These are phyloP conservation scores for Colletotrichum cordylinicola DNA, from an alignment of 2,329 filamentous ascomycete genomes.

Conservation along the genomic window DNA sequence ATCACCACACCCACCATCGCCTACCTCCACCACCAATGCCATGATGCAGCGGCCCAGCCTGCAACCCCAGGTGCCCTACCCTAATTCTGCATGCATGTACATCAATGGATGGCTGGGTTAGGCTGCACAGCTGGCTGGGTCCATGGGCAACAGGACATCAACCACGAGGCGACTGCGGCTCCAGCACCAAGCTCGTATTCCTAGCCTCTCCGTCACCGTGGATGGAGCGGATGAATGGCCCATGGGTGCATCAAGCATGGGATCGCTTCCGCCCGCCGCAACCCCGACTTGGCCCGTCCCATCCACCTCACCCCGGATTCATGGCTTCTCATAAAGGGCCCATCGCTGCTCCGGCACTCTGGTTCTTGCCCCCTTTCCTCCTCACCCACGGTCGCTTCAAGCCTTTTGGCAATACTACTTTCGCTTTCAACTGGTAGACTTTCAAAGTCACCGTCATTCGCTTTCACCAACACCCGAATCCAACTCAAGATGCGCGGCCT, in stretches of 20 bases:
- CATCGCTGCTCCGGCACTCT: neutral
- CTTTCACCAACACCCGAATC: constrained; percentile 26
- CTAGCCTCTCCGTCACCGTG: neutral
- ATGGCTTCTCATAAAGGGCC: neutral
- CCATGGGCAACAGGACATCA: neutral
- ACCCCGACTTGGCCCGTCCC: neutral
- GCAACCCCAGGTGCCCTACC: neutral
- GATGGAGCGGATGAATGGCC: constrained; percentile 27
- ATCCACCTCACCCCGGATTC: neutral
- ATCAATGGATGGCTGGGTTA: neutral
- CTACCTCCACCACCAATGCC: neutral
- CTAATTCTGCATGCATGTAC: neutral
- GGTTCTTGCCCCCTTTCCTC: neutral
- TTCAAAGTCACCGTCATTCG: constrained; percentile 26
- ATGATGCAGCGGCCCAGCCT: neutral
- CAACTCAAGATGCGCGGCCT: constrained; percentile 37
- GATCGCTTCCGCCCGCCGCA: neutral
- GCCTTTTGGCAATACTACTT: neutral
- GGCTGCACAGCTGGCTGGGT: neutral
- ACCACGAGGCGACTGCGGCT: neutral
- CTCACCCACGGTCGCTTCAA: neutral
- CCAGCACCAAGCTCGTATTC: neutral
- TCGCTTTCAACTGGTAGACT: constrained; percentile 37
- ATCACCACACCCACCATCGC: neutral
- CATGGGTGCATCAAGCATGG: neutral